phyloP scores from a whole-genome alignment of 2,329 filamentous ascomycete genomes.

The Penicillium sp. region DNA sequence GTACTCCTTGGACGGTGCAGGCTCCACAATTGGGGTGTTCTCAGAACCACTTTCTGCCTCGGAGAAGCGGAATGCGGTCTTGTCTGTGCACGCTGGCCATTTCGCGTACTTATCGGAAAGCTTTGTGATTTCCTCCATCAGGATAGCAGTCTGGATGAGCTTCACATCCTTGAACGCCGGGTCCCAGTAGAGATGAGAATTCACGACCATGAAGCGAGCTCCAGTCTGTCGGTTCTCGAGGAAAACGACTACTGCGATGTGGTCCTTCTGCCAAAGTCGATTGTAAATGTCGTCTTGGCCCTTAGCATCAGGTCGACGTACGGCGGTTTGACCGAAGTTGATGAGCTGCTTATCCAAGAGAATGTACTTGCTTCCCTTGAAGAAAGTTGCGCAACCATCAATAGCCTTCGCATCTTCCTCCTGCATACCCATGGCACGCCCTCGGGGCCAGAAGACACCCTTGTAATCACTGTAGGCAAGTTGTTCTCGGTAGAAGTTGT shows the following conservation, averaged over 20 bases:
- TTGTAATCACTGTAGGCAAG: slow-evolving; percentile 88
- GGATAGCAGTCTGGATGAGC: slow-evolving; percentile 88
- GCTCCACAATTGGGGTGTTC: slow-evolving; percentile 54
- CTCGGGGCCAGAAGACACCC: slow-evolving; percentile 89
- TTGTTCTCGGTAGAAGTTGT: slow-evolving; percentile 85
- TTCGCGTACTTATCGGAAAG: slow-evolving; percentile 82
- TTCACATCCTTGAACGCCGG: slow-evolving; percentile 90
- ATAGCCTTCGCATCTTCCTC: slow-evolving; percentile 87
- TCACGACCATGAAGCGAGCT: slow-evolving; percentile 87
- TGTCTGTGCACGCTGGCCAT: slow-evolving; percentile 78
- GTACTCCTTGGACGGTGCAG: slow-evolving; percentile 83
- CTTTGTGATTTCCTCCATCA: slow-evolving; percentile 89
- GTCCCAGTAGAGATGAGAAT: slow-evolving; percentile 95
- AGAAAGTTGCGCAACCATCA: slow-evolving; percentile 96
- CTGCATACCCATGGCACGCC: slow-evolving; percentile 85
- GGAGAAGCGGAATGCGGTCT: slow-evolving; percentile 55
- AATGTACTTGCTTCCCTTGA: slow-evolving; percentile 92
- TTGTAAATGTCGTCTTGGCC: slow-evolving; percentile 98
- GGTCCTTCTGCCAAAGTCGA: slow-evolving; percentile 96
- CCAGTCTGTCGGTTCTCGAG: slow-evolving; percentile 89
- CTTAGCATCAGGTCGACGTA: slow-evolving; percentile 95
- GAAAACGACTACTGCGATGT: slow-evolving; percentile 89
- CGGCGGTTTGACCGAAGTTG: slow-evolving; percentile 87
- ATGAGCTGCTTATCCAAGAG: slow-evolving; percentile 91
- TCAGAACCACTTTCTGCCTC: slow-evolving; percentile 50